Base-by-base conservation (phyloP, 768 basidiomycete genomes). In the Leccinum obscurum region DNA sequence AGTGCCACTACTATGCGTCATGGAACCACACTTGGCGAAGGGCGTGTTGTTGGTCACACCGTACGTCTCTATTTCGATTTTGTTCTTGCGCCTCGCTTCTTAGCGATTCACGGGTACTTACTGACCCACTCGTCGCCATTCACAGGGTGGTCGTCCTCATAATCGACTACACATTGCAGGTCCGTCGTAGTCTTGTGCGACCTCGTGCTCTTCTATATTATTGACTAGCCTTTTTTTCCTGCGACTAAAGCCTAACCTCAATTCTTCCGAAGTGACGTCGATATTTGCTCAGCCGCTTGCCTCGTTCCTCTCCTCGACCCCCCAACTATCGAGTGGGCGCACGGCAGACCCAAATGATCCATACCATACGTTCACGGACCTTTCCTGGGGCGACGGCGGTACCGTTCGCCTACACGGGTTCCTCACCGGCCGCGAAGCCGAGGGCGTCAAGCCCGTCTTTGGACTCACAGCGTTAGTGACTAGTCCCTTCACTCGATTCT, bases 391-490 rank as follows among this genome's bases (percentile, higher is more conserved):
- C n/a, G 77, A 78, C 22, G 75, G 77, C 8, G 72, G 70, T 7
- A 57, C 66, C 3, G 14, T 70, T 17, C 84, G 92, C 24, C 79
- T 85, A 63, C 93, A 95, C 73, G 77, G 80, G 17, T 96, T 96
- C 77, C 78, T 94, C 54, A 96, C 93, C 1, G 94, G 94, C 0
- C 78, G 93, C 46, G 93, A 96, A 70, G 85, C 82, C 3, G 86
- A 87, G 14, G 93, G 93, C 0, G 83, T 92, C 14, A 95, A 93
- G 67, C 93, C 93, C n/a, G 84, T 95, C 0, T 92, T 86, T 64
- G 93, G 93, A 8, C 75, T 96, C 9, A 96, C 93, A 30, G 86
- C 93, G 92, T 95, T 70, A 63, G 89, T 82, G 7, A 22, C 32
- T 22, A 24, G 26, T 35, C 3, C 39, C 34, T 41, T 13, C 44